Conservation (phyloP, 2,329 filamentous ascomycete species). For the Aspergillus flavus region DNA sequence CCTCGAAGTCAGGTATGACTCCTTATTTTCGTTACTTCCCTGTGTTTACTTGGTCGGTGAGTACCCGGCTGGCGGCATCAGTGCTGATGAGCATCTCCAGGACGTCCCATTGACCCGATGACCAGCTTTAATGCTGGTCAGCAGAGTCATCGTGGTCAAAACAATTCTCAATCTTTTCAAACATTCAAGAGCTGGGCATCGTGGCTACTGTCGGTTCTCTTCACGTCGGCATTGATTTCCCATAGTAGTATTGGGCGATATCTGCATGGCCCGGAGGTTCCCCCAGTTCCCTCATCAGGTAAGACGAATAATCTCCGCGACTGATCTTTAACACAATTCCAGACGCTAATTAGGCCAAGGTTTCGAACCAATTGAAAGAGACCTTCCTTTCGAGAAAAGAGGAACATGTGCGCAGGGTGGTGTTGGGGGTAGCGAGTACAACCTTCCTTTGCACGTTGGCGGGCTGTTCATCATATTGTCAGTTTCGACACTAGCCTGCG, state of each 20-base stretch:
- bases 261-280: conserved; percentile 2
- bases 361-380: not conserved
- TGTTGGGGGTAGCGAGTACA: conserved; percentile 49
- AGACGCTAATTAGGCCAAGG: not conserved
- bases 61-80: not conserved
- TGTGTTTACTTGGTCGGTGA: not conserved
- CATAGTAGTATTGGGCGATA: conserved; percentile 17
- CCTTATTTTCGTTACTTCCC: not conserved
- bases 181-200: conserved; percentile 24
- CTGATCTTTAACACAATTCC: not conserved
- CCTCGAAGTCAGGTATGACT: conserved; percentile 29
- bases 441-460: conserved; percentile 65
- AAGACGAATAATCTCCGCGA: not conserved
- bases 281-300: not conserved
- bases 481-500: conserved; percentile 60
- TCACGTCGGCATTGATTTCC: conserved; percentile 27
- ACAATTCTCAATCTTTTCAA: conserved; percentile 12
- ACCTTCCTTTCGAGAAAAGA: conserved; percentile 16
- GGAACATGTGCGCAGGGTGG: conserved; percentile 31
- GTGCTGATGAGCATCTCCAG: conserved; percentile 14
- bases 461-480: conserved; percentile 65
- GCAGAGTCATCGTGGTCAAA: not conserved
- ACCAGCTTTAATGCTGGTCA: conserved; percentile 8
- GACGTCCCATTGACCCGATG: conserved; percentile 23
- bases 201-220: conserved; percentile 32